phyloP scores from a whole-genome alignment of 2,329 filamentous ascomycete species.

The Aulographum hederae region DNA sequence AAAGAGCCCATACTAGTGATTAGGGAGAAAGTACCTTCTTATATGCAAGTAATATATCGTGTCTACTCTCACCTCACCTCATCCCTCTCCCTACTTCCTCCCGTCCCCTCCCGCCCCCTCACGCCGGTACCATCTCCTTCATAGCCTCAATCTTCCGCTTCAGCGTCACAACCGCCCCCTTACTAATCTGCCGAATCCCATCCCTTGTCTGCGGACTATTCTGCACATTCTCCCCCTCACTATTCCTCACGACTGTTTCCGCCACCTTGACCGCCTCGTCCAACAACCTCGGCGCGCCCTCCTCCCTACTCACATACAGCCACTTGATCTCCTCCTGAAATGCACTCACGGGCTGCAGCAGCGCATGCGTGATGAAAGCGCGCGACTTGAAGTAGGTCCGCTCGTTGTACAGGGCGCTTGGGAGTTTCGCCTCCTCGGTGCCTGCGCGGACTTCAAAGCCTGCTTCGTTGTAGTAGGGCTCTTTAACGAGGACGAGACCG shows the following conservation, averaged over 20 bases:
- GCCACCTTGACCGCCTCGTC: slow-evolving; percentile 24
- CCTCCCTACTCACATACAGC: slow-evolving; percentile 24
- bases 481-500: slow-evolving; percentile 37
- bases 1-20: too few relatives aligned
- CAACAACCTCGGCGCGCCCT: slow-evolving; percentile 20
- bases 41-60: too few relatives aligned
- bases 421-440: slow-evolving; percentile 25
- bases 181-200: slow-evolving; percentile 27
- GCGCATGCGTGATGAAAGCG: slow-evolving; percentile 30
- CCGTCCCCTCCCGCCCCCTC: too few relatives aligned
- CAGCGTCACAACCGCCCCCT: slow-evolving; percentile 26
- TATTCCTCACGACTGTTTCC: slow-evolving; percentile 21
- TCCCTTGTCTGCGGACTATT: slow-evolving; percentile 16
- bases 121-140: too few relatives aligned
- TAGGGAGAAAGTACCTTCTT: too few relatives aligned
- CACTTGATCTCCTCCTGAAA: slow-evolving; percentile 33
- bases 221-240: slow-evolving; percentile 11
- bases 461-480: slow-evolving; percentile 47
- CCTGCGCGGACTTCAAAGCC: slow-evolving; percentile 36
- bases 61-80: too few relatives aligned
- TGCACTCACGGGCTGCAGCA: slow-evolving; percentile 23
- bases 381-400: slow-evolving; percentile 33
- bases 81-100: too few relatives aligned
- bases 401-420: slow-evolving; percentile 32
- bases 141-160: slow-evolving; percentile 21